Percentiles rank a stretch among this genome's conserved stretches.
Conservation (phyloP, 2,329 filamentous ascomycete genomes). For the Mariannaea sp. region DNA sequence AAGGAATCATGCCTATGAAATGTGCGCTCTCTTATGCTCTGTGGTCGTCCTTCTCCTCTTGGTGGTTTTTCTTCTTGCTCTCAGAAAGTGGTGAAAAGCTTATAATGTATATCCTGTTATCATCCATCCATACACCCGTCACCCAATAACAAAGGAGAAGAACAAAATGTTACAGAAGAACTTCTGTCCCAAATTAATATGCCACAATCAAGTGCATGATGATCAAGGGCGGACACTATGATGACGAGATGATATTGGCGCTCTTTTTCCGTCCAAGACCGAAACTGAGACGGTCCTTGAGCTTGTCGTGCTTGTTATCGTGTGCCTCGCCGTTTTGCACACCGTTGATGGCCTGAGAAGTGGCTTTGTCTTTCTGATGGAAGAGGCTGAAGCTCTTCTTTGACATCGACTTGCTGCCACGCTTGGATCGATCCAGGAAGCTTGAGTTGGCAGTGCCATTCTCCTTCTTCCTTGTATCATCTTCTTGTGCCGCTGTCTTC, state of each 20-base stretch:
- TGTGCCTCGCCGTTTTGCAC: constrained; percentile 29
- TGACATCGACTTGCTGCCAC: constrained; percentile 78
- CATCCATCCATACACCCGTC: constrained; percentile 25
- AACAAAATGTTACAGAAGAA: constrained; percentile 17
- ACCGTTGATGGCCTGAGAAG: constrained; percentile 30
- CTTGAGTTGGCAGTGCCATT: constrained; percentile 48
- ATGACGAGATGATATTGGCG: constrained; percentile 48
- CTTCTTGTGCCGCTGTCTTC: constrained; percentile 61
- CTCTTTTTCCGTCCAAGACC: constrained; percentile 74
- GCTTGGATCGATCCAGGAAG: constrained; percentile 68
- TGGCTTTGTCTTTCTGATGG: constrained; percentile 54
- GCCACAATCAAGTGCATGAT: constrained; percentile 7
- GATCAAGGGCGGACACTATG: constrained; percentile 1
- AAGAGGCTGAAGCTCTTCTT: constrained; percentile 75
- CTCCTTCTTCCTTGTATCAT: constrained; percentile 48
- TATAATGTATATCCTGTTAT: constrained; percentile 33
- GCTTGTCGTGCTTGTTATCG: constrained; percentile 52
- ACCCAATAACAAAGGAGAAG: too few relatives aligned
- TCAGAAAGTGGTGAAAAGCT: constrained; percentile 17
- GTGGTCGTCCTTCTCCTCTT: constrained; percentile 20
- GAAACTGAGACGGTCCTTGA: constrained; percentile 70
- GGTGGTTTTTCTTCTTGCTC: constrained; percentile 23
- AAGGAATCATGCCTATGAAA: constrained; percentile 14
- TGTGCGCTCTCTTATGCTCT: constrained; percentile 21
- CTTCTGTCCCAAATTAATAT: constrained; percentile 19